phyloP scores from a whole-genome alignment of 192 early-diverging fungal species.

The Cladochytrium replicatum region DNA sequence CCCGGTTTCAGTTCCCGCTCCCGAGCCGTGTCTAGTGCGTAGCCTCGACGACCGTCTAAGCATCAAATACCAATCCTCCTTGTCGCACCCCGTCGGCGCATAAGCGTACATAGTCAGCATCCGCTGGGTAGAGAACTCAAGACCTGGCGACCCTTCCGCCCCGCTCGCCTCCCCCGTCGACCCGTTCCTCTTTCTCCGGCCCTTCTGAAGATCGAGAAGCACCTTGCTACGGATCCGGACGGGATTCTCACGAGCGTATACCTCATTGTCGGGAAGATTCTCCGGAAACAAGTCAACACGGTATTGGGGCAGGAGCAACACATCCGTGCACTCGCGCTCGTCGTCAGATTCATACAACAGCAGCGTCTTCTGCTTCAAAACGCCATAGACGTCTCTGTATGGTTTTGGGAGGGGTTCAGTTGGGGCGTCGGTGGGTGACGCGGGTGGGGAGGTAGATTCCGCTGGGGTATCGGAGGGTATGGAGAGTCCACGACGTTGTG shows the following conservation, averaged over 20 bases:
- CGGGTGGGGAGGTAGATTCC: conserved; percentile 5
- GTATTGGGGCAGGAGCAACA: conserved; percentile 63
- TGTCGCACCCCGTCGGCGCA: conserved; percentile 42
- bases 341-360: conserved; percentile 74
- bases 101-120: conserved; percentile 24
- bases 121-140: conserved; percentile 1
- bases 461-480: background rate
- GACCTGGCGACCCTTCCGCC: no score
- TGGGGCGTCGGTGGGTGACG: background rate
- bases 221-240: conserved; percentile 21
- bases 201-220: no score
- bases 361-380: conserved; percentile 68
- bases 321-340: conserved; percentile 64
- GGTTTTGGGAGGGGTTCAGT: conserved; percentile 6
- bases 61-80: conserved; percentile 87
- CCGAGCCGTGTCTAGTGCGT: background rate
- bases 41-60: conserved; percentile 51
- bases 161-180: no score
- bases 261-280: conserved; percentile 18
- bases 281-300: conserved; percentile 32
- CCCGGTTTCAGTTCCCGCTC: conserved; percentile 12
- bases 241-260: conserved; percentile 31
- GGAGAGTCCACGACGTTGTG: conserved; percentile 7
- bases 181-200: no score
- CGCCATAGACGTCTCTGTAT: conserved; percentile 44